These are phyloP conservation scores for Cyberlindnera mrakii DNA, from an alignment of 805 yeast species.

Conservation along the genomic window DNA sequence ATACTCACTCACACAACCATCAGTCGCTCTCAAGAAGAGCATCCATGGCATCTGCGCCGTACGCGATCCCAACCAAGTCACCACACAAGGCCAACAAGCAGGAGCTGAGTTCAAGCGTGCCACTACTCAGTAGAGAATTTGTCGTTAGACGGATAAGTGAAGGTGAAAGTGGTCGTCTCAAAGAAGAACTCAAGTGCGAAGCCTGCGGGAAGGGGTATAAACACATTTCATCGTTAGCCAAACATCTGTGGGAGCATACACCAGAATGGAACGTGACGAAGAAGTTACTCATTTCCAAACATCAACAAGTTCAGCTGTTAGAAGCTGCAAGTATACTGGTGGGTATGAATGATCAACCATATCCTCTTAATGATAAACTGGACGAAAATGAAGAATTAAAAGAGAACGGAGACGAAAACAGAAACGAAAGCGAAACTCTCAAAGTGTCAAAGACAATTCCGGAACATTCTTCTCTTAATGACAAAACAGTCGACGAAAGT, in stretches of 20 bases:
- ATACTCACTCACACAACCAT: slow-evolving; percentile 9
- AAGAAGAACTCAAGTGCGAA: slow-evolving; percentile 81
- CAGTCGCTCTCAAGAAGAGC: slow-evolving; percentile 26
- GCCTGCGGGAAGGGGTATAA: slow-evolving; percentile 91
- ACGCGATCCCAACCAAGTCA: slow-evolving; percentile 27
- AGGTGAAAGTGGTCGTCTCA: slow-evolving; percentile 79
- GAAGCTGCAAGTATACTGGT: slow-evolving; percentile 24
- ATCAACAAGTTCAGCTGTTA: slow-evolving; percentile 21
- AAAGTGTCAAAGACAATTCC: no score
- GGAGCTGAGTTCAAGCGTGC: slow-evolving; percentile 28
- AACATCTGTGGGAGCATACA: slow-evolving; percentile 90
- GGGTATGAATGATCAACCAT: slow-evolving; percentile 15
- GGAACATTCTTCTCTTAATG: no score
- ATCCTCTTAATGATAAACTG: background rate
- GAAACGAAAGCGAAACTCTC: no score
- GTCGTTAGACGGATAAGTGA: slow-evolving; percentile 80
- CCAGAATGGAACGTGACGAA: slow-evolving; percentile 91
- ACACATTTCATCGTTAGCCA: slow-evolving; percentile 81
- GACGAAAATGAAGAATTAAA: no score
- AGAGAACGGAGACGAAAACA: no score
- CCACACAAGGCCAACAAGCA: background rate
- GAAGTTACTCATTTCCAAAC: slow-evolving; percentile 53
- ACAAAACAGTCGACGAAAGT: no score
- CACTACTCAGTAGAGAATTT: slow-evolving; percentile 51
- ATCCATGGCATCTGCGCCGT: slow-evolving; percentile 31